Conservation (phyloP, 2,329 filamentous ascomycete species). For the Talaromyces piceae region DNA sequence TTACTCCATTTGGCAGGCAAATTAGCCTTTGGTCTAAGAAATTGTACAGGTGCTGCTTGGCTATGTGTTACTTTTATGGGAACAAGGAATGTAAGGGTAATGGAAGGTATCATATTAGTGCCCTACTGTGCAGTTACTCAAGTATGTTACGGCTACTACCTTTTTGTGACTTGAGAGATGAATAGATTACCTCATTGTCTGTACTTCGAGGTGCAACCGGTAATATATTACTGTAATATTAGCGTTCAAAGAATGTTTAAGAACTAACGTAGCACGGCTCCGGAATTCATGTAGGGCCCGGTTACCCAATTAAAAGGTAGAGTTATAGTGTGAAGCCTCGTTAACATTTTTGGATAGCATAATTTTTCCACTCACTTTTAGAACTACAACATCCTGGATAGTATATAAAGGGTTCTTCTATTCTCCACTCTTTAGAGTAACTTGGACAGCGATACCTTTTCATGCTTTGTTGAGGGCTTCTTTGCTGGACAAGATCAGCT, state of each 20-base stretch:
- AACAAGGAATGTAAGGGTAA: not conserved
- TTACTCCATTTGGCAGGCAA: not conserved
- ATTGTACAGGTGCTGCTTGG: not conserved
- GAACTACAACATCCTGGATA: no score
- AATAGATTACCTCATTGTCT: not conserved
- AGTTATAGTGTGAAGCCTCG: no score
- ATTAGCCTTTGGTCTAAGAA: not conserved
- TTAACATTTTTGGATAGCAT: no score
- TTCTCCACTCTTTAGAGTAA: not conserved
- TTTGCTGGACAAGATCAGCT: not conserved
- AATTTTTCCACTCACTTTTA: no score
- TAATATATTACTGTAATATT: not conserved
- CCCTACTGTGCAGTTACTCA: not conserved
- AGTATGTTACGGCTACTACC: not conserved
- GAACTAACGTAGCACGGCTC: not conserved
- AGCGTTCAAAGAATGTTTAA: not conserved
- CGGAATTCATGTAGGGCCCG: no score
- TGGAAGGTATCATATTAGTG: not conserved
- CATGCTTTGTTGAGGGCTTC: not conserved
- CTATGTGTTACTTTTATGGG: not conserved
- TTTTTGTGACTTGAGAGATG: not conserved
- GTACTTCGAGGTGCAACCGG: not conserved
- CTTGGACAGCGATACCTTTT: not conserved
- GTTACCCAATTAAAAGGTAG: no score
- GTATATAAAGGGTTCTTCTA: no score